Conservation (phyloP, 257 asterid species). For the Misopates orontium region DNA sequence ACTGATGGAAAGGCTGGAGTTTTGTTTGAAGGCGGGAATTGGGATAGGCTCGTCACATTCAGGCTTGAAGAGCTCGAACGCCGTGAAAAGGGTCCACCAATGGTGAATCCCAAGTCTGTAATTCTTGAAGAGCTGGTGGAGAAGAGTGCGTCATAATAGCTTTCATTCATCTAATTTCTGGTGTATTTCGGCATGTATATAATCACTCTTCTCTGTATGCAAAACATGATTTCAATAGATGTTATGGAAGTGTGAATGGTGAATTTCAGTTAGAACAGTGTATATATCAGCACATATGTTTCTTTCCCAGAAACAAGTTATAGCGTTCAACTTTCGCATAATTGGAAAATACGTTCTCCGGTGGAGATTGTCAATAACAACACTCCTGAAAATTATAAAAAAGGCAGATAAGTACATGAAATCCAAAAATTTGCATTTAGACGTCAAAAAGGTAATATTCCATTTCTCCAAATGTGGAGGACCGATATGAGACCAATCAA, state of each 20-base stretch:
- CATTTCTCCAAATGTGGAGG: conserved; percentile 4
- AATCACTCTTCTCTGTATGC: not conserved
- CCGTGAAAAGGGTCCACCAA: conserved; percentile 79
- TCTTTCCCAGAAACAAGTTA: too few relatives aligned
- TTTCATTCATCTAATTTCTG: not conserved
- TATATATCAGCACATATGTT: too few relatives aligned
- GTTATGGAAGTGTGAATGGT: not conserved
- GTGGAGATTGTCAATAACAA: conserved; percentile 1
- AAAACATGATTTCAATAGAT: not conserved
- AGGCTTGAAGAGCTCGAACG: conserved; percentile 85
- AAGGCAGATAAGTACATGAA: conserved; percentile 10
- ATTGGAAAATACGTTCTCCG: not conserved
- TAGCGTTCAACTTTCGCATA: not conserved
- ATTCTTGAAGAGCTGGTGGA: conserved; percentile 56
- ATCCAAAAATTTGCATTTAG: conserved; percentile 14
- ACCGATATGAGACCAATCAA: conserved; percentile 8
- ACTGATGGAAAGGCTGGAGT: conserved; percentile 90
- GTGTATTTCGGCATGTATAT: not conserved
- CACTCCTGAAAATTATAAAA: conserved; percentile 27
- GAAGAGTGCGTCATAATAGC: conserved; percentile 26
- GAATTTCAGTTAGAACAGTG: not conserved
- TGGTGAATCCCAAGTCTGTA: conserved; percentile 77
- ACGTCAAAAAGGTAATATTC: conserved; percentile 24
- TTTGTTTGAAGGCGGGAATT: conserved; percentile 85
- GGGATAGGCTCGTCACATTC: conserved; percentile 75